A percentile compares a stretch with the other conserved stretches of the same genome.
Evolutionary conservation across 1,139 yeast species (phyloP).

Genomic region (Kodamaea anthophila): DNA sequence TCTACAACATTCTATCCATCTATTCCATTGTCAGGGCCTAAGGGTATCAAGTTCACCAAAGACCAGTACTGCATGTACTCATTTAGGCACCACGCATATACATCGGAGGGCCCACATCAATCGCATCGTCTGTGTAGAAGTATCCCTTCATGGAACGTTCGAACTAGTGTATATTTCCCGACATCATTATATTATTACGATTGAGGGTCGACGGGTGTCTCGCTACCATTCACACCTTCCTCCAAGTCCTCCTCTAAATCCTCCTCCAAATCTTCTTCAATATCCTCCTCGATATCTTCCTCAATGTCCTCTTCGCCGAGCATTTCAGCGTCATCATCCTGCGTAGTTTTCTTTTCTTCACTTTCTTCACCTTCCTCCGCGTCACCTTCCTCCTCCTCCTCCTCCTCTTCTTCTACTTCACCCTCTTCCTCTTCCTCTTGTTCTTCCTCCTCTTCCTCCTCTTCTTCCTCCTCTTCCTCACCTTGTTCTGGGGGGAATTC

Average conservation of each 20-base stretch:
- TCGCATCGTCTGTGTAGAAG: too few relatives aligned
- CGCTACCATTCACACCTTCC: slow-evolving; percentile 14
- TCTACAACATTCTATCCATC: too few relatives aligned
- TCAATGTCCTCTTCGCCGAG: slow-evolving; percentile 10
- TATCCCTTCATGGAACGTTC: too few relatives aligned
- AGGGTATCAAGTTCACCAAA: too few relatives aligned
- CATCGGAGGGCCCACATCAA: too few relatives aligned
- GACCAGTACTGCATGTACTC: too few relatives aligned
- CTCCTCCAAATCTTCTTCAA: slow-evolving; percentile 9
- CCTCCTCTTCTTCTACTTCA: slow-evolving; percentile 43
- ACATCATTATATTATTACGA: not conserved
- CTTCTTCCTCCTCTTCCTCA: slow-evolving; percentile 46
- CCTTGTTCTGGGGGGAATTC: slow-evolving; percentile 69
- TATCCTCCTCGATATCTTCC: slow-evolving; percentile 12
- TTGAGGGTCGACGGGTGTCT: slow-evolving; percentile 12
- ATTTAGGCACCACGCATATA: too few relatives aligned
- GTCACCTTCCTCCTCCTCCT: slow-evolving; percentile 28
- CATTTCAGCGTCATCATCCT: slow-evolving; percentile 16
- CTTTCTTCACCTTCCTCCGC: slow-evolving; percentile 27
- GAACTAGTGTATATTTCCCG: too few relatives aligned
- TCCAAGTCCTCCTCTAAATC: slow-evolving; percentile 3
- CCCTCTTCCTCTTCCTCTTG: slow-evolving; percentile 53
- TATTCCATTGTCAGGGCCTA: too few relatives aligned
- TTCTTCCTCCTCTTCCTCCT: slow-evolving; percentile 46
- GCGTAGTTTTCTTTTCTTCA: slow-evolving; percentile 28